Conservation (phyloP, 805 yeast species). For the Candida wancherniae region DNA sequence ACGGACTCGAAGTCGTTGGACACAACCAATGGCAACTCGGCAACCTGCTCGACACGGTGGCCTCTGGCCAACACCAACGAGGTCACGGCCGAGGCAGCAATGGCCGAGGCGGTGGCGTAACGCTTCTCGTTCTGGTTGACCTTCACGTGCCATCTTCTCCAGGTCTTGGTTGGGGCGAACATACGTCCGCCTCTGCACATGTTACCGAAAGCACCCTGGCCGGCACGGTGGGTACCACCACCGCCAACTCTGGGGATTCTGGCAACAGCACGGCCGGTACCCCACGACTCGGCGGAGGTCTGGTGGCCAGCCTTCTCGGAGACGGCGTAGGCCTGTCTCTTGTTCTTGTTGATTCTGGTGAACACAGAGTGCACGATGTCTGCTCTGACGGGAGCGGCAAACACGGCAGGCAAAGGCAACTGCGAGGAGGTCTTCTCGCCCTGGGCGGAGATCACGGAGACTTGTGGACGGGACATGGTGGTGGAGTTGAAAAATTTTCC, state of each 20-base stretch:
- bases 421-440: constrained; percentile 85
- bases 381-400: constrained; percentile 99
- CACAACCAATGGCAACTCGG: constrained; percentile 98
- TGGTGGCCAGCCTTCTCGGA: constrained; percentile 99
- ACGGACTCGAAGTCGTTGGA: constrained; percentile 88
- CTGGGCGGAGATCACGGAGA: constrained; percentile 82
- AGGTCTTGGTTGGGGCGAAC: constrained; percentile 99
- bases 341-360: constrained; percentile 98
- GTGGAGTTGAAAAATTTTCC: constrained; percentile 11
- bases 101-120: constrained; percentile 99
- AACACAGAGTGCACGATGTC: constrained; percentile 98
- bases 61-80: constrained; percentile 99
- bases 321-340: constrained; percentile 99
- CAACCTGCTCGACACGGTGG: constrained; percentile 97
- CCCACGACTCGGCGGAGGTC: constrained; percentile 99
- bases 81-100: constrained; percentile 98
- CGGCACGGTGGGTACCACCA: constrained; percentile 99
- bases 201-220: constrained; percentile 99
- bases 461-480: constrained; percentile 76
- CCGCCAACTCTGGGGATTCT: constrained; percentile 99
- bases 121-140: constrained; percentile 99
- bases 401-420: constrained; percentile 95
- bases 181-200: constrained; percentile 99
- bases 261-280: constrained; percentile 99
- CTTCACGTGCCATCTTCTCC: constrained; percentile 99